Evolutionary conservation across 768 basidiomycete species (phyloP).

Genomic region (Pluteus cervinus): DNA sequence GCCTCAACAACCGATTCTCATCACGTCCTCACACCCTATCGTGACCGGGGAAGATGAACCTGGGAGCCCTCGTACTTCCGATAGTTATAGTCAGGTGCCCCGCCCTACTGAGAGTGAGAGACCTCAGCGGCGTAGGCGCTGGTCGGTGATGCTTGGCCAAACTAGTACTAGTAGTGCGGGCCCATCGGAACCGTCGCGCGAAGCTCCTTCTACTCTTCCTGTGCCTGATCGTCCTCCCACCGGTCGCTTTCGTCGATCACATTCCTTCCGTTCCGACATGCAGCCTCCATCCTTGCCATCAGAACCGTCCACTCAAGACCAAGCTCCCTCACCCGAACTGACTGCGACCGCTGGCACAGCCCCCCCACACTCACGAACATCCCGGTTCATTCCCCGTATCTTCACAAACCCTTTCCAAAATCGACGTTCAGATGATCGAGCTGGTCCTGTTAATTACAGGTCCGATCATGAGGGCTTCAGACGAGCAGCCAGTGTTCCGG

Average conservation of each 20-base stretch:
- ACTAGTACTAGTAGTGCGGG: slow-evolving; percentile 1
- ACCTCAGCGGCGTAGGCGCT: slow-evolving; percentile 50
- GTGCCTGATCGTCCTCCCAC: slow-evolving; percentile 18
- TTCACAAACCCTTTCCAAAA: slow-evolving; percentile 57
- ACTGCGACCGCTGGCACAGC: slow-evolving; percentile 20
- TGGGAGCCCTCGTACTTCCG: slow-evolving; percentile 42
- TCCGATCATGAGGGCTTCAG: slow-evolving; percentile 37
- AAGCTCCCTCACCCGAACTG: slow-evolving; percentile 14
- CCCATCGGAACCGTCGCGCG: slow-evolving; percentile 18
- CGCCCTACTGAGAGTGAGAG: slow-evolving; percentile 24
- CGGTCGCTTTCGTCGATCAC: slow-evolving; percentile 28
- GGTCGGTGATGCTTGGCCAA: slow-evolving; percentile 58
- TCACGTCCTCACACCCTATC: slow-evolving; percentile 37
- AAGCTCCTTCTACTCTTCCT: slow-evolving; percentile 18
- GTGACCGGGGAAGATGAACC: slow-evolving; percentile 38
- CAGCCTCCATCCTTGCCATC: slow-evolving; percentile 20
- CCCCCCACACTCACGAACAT: slow-evolving; percentile 35
- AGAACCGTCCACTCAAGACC: slow-evolving; percentile 17
- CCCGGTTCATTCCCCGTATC: slow-evolving; percentile 66
- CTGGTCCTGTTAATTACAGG: slow-evolving; percentile 28
- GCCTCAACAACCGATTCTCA: slow-evolving; percentile 64
- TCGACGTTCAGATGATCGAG: slow-evolving; percentile 55
- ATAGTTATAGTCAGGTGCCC: slow-evolving; percentile 26
- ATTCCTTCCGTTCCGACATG: slow-evolving; percentile 32
- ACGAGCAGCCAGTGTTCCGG: slow-evolving; percentile 22